Base-by-base conservation (phyloP, 305 asterid genomes). In the Monarda citriodora region DNA sequence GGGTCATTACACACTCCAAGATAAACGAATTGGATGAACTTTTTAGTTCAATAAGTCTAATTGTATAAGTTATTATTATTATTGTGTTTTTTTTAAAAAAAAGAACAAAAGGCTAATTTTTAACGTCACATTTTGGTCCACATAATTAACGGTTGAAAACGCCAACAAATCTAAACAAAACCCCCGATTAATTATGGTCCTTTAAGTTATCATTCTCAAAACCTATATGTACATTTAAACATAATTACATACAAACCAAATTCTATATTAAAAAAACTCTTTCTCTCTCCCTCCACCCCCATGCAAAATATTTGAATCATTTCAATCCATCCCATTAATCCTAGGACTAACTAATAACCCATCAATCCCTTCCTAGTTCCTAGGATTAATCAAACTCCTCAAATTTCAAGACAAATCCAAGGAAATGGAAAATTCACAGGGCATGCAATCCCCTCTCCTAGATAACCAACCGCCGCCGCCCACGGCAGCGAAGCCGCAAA, bases 371-470 rank as follows among this genome's bases (percentile, higher is more conserved):
- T 57, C 60, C 31, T 8, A 56, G 17, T 58, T 57, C 60, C 31
- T 8, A 56, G 17, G 25, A 23, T 45, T 25, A 48, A 42, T 15
- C 46, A 42, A 59, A 49, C 5, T n/a, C 57, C 36, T 23, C 55
- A 23, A 9, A 50, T 46, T 14, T 14, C 56, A 31, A 6, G 23
- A 59, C 17, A 14, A 25, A 14, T 42, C 7, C 3, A 23, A 37
- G 6, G 42, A 41, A 0, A 50, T 17, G 52, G 62, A 60, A 44
- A 32, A 22, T 23, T 69, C 72, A 16, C 44, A 69, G 31, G 65
- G 53, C 23, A 34, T 74, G 49, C 58, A 61, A 60, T 8, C 60
- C 12, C 87, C 82, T 7, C 78, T 85, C 64, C 70, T 83, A 9
- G 72, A 69, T 10, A 68, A 72, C 61, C 66, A 42, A 13, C 50